phyloP scores from a whole-genome alignment of 2,329 filamentous ascomycete species.

The Diplodia intermedia region DNA sequence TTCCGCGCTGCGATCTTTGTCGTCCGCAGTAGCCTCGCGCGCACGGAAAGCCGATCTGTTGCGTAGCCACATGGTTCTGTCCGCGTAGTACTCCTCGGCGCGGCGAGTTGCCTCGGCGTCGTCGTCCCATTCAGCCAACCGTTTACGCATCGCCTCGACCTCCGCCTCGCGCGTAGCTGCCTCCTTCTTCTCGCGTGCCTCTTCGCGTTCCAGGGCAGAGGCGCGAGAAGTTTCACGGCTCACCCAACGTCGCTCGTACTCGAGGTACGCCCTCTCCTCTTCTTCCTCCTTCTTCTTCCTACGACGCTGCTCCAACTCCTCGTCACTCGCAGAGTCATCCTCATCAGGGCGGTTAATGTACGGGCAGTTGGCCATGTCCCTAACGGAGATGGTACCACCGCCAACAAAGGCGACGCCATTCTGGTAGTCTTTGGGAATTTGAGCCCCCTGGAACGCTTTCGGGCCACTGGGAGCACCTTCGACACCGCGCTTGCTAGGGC shows the following conservation, averaged over 20 bases:
- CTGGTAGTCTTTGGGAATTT: slow-evolving; percentile 74
- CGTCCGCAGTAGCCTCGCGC: slow-evolving; percentile 78
- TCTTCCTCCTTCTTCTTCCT: slow-evolving; percentile 75
- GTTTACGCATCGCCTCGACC: slow-evolving; percentile 71
- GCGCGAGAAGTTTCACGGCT: slow-evolving; percentile 86
- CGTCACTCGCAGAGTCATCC: slow-evolving; percentile 85
- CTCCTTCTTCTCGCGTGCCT: slow-evolving; percentile 79
- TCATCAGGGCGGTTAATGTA: slow-evolving; percentile 76
- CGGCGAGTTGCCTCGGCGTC: slow-evolving; percentile 79
- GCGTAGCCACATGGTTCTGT: slow-evolving; percentile 83
- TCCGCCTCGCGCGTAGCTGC: slow-evolving; percentile 68
- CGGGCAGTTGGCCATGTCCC: slow-evolving; percentile 60
- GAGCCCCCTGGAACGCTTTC: slow-evolving; percentile 63
- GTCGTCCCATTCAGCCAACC: slow-evolving; percentile 85
- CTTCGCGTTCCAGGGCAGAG: slow-evolving; percentile 84
- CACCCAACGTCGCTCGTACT: slow-evolving; percentile 88
- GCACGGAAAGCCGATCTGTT: slow-evolving; percentile 77
- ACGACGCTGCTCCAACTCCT: slow-evolving; percentile 78
- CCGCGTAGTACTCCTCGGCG: slow-evolving; percentile 81
- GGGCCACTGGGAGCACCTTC: slow-evolving; percentile 78
- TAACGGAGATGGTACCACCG: slow-evolving; percentile 58
- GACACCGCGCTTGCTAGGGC: slow-evolving; percentile 71
- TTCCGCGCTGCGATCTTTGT: slow-evolving; percentile 81
- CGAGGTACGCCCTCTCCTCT: slow-evolving; percentile 78
- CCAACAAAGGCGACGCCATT: slow-evolving; percentile 85